These are phyloP conservation scores for Salix caprea DNA, from an alignment of 345 rosid species.

Conservation along the genomic window DNA sequence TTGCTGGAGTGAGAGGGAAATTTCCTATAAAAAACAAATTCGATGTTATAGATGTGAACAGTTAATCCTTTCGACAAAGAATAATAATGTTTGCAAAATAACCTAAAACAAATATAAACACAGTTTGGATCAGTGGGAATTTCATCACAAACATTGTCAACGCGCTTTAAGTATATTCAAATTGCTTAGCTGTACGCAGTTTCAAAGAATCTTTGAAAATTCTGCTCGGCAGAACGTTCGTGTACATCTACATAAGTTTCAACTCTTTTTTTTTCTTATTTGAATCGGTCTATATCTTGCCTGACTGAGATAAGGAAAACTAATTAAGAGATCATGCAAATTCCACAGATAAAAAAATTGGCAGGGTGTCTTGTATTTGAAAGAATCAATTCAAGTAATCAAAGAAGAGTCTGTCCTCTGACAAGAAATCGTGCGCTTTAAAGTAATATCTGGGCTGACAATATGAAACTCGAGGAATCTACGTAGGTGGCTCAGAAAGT, in stretches of 20 bases:
- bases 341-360: background rate
- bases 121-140: background rate
- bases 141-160: background rate
- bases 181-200: conserved; percentile 6
- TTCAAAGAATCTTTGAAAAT: conserved; percentile 2
- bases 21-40: too few relatives aligned
- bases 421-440: background rate
- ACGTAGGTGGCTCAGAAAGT: background rate
- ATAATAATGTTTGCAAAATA: too few relatives aligned
- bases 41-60: too few relatives aligned
- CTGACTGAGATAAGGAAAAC: background rate
- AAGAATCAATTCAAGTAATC: conserved; percentile 10
- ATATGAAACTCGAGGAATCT: background rate
- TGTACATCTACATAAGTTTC: background rate
- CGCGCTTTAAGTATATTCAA: conserved; percentile 3
- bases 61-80: too few relatives aligned
- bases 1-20: too few relatives aligned
- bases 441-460: background rate
- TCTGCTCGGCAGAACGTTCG: background rate
- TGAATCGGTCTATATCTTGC: too few relatives aligned
- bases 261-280: background rate
- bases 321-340: too few relatives aligned
- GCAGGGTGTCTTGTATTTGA: background rate
- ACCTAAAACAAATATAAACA: too few relatives aligned
- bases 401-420: background rate